Base-by-base conservation (phyloP, 768 basidiomycete genomes). In the Psilocybe subaeruginosa region DNA sequence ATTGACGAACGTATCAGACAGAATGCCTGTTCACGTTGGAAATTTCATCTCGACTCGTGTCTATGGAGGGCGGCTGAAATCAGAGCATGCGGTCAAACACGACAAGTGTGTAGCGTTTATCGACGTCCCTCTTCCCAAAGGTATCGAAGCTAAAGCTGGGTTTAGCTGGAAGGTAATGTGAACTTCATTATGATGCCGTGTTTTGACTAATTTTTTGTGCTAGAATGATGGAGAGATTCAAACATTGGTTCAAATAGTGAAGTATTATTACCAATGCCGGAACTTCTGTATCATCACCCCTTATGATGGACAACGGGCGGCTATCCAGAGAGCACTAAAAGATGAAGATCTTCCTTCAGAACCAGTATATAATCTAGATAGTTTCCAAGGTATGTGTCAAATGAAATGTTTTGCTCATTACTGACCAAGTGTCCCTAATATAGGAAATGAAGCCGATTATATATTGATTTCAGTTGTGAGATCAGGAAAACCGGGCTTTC, bases 391-490 rank as follows among this genome's bases (percentile, higher is more conserved):
- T 81, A 19, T 7, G 69, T 47, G 2, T 12, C 12, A 31, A 53
- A 39, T 27, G 23, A 2, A 27, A 5, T 27, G 5, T 12, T 9
- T 49, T 46, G 1, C 8, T 11, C 30, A 33, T 31, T 51, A 11
- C 33, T 62, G 33, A 54, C 14, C 41, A 61, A 50, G 14, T 46
- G 6, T 1, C 53, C 51, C n/a, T 30, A 17, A 45, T 31, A 3
- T 59, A 84, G 84, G 85, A 0, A 85, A 85, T 60, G 85, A 85
- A 70, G 77, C 73, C 4, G 75, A 80, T 39, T 84, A 76, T 59
- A 75, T 86, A 7, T 66, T 86, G 5, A 66, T 86, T 1, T 85
- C 84, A 3, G 73, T 79, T n/a, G 83, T 85, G 4, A 76, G 85
- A 27, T 80, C 84, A 0, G 64, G 66, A 3, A 49, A 56, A 11